These are phyloP conservation scores for Ceratobasidium sp. DNA, from an alignment of 1,284 basidiomycete species.

Conservation along the genomic window DNA sequence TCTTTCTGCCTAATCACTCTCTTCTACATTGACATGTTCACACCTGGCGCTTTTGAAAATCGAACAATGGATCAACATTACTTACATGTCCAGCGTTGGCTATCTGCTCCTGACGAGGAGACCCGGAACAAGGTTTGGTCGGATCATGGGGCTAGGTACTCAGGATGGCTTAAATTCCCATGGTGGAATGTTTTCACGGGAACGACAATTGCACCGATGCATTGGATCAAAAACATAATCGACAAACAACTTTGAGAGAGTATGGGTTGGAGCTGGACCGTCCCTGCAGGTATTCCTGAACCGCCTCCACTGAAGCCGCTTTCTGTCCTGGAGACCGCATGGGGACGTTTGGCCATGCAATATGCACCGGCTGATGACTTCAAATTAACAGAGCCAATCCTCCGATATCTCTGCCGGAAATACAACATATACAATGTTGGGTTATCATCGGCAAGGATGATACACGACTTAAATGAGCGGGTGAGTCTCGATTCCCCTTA, in stretches of 20 bases:
- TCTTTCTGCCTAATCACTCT: neutral
- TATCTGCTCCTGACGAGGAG: neutral
- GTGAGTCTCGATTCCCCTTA: too few relatives aligned
- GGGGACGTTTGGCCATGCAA: neutral
- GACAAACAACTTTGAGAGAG: neutral
- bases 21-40: neutral
- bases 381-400: neutral
- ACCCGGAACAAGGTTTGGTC: neutral
- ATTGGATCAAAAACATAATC: neutral
- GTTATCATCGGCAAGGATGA: too few relatives aligned
- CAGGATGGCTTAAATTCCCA: neutral
- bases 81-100: conserved; percentile 1
- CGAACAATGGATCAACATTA: neutral
- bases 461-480: too few relatives aligned
- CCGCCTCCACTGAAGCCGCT: neutral
- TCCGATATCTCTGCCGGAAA: neutral
- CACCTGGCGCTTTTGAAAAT: neutral
- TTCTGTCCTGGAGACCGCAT: neutral
- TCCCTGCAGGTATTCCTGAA: neutral
- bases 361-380: neutral
- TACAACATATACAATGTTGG: conserved; percentile 1
- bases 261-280: neutral
- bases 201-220: neutral
- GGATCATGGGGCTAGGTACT: neutral
- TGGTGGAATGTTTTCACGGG: neutral